Percentiles rank a stretch among this genome's conserved stretches.
These are phyloP conservation scores for Rhizomucor pusillus DNA, from an alignment of 371 early-diverging fungal species.

Conservation along the genomic window DNA sequence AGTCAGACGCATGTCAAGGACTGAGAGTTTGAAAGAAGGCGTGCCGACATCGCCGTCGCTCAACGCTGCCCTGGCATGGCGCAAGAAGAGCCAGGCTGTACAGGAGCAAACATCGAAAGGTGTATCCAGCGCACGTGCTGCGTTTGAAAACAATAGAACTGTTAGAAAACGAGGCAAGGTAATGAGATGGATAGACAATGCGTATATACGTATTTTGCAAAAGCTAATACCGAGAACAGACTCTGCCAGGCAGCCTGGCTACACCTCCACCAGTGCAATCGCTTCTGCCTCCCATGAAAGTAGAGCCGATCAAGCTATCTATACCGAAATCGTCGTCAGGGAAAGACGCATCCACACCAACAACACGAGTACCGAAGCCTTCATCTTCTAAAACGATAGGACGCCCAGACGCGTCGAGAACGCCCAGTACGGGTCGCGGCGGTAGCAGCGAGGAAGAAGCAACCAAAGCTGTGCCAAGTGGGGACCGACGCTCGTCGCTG, in stretches of 20 bases:
- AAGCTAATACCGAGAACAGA: constrained; percentile 24
- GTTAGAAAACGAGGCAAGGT: constrained; percentile 46
- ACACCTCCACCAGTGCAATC: constrained; percentile 43
- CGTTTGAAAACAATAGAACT: not conserved
- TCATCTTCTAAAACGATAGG: constrained; percentile 7
- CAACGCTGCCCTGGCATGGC: constrained; percentile 18
- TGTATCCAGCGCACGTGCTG: not conserved
- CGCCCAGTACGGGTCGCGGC: constrained; percentile 1
- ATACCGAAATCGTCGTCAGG: constrained; percentile 21
- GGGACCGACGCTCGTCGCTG: constrained; percentile 16
- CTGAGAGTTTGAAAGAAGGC: constrained; percentile 42
- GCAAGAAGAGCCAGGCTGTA: constrained; percentile 24
- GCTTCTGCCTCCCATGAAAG: constrained; percentile 48
- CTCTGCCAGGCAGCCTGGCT: constrained; percentile 47
- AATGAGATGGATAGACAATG: constrained; percentile 1
- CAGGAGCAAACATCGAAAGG: constrained; percentile 8
- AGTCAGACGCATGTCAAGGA: constrained; percentile 28
- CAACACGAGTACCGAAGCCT: constrained; percentile 25
- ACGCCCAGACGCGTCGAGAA: not conserved
- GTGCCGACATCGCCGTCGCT: constrained; percentile 33
- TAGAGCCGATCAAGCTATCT: constrained; percentile 40
- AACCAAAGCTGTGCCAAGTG: constrained; percentile 1
- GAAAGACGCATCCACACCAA: constrained; percentile 16
- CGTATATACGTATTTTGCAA: not conserved
- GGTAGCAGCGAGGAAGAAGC: constrained; percentile 22